Conservation (phyloP, 2,329 filamentous ascomycete species). For the Penicillium polonicum region DNA sequence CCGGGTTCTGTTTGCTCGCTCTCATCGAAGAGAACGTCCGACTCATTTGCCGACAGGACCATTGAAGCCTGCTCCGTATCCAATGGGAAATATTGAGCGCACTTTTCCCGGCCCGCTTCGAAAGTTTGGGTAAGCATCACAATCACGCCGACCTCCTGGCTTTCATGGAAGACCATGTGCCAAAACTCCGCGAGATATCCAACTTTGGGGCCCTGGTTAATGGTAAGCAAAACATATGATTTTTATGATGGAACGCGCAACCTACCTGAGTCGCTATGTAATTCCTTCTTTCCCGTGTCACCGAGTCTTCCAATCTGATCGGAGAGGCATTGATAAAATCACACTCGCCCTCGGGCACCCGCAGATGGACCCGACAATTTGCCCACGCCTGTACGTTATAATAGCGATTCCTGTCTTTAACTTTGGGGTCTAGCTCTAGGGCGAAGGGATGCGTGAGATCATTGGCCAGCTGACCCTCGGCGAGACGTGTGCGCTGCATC, state of each 20-base stretch:
- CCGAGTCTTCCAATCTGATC: constrained; percentile 57
- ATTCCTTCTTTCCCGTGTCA: constrained; percentile 48
- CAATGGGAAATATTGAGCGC: constrained; percentile 80
- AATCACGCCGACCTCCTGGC: constrained; percentile 71
- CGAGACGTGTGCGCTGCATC: constrained; percentile 57
- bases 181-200: constrained; percentile 79
- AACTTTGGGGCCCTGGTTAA: constrained; percentile 68
- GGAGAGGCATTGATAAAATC: constrained; percentile 84
- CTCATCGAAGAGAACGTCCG: constrained; percentile 54
- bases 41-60: constrained; percentile 37
- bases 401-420: constrained; percentile 75
- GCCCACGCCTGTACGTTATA: constrained; percentile 86
- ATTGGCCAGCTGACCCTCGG: constrained; percentile 45
- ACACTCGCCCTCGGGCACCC: constrained; percentile 68
- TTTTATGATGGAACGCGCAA: constrained; percentile 2
- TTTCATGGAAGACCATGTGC: constrained; percentile 91
- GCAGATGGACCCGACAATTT: constrained; percentile 77
- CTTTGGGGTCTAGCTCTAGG: constrained; percentile 56
- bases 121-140: constrained; percentile 92
- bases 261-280: constrained; percentile 85
- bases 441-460: constrained; percentile 57
- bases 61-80: constrained; percentile 53
- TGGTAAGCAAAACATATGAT: constrained; percentile 4
- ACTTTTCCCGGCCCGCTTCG: constrained; percentile 77
- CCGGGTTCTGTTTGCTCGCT: constrained; percentile 62